Conservation (phyloP, 805 yeast species). For the Metschnikowia amazonensis region DNA sequence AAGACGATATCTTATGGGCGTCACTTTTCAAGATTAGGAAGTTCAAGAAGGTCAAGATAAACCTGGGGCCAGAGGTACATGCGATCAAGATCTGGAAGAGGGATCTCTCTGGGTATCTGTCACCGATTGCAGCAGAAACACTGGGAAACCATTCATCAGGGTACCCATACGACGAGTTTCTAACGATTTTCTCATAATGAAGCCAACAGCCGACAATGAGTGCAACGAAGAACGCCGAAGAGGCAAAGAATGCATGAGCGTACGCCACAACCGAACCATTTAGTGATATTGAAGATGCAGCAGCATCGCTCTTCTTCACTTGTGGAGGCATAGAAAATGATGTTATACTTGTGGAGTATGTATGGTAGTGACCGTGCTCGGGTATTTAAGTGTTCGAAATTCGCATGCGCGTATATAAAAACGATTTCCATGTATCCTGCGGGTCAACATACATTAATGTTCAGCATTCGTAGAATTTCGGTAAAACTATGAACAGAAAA, state of each 20-base stretch:
- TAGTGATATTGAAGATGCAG: conserved; percentile 24
- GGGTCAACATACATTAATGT: not conserved
- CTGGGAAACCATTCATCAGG: conserved; percentile 99
- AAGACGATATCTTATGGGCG: conserved; percentile 32
- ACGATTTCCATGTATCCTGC: not conserved
- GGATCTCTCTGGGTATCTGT: conserved; percentile 92
- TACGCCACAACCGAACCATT: conserved; percentile 67
- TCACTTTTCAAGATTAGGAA: conserved; percentile 44
- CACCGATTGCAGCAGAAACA: conserved; percentile 96
- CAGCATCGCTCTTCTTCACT: not conserved
- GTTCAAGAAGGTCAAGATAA: conserved; percentile 53
- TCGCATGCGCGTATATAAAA: not conserved
- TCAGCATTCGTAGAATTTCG: not conserved
- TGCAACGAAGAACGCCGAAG: conserved; percentile 72
- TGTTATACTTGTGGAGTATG: not conserved
- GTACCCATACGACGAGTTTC: conserved; percentile 81
- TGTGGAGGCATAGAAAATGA: not conserved
- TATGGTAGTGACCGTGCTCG: not conserved
- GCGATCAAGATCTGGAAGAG: conserved; percentile 90
- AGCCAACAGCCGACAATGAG: conserved; percentile 67
- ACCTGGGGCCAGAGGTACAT: conserved; percentile 89
- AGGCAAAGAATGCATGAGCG: conserved; percentile 70
- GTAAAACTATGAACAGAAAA: not conserved
- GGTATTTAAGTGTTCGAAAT: not conserved
- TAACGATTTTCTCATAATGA: conserved; percentile 85